Evolutionary conservation across 768 basidiomycete species (phyloP).

Genomic region (Amanita subjunquillea): DNA sequence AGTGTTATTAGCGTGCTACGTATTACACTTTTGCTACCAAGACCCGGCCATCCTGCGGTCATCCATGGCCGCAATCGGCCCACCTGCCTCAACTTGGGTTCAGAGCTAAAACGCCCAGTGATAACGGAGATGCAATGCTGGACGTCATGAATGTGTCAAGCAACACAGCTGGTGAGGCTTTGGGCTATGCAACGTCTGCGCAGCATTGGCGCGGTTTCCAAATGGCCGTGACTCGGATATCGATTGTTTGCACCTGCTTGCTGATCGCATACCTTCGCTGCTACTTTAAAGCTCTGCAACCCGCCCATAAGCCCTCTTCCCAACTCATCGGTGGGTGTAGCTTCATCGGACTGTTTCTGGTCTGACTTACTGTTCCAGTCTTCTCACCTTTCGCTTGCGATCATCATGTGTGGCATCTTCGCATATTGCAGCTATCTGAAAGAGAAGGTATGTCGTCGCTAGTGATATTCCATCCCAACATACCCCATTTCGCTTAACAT

Average conservation of each 20-base stretch:
- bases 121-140: too few relatives aligned
- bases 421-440: conserved; percentile 90
- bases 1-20: too few relatives aligned
- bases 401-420: conserved; percentile 89
- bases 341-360: not conserved
- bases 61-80: too few relatives aligned
- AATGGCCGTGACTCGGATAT: conserved; percentile 4
- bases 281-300: conserved; percentile 4
- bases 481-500: not conserved
- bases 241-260: conserved; percentile 4
- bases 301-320: not conserved
- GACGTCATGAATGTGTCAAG: too few relatives aligned
- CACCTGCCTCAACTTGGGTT: too few relatives aligned
- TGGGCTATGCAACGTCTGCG: not conserved
- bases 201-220: not conserved
- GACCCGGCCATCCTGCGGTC: too few relatives aligned
- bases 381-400: not conserved
- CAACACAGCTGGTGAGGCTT: too few relatives aligned
- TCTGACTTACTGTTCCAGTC: not conserved
- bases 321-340: not conserved
- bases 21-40: too few relatives aligned
- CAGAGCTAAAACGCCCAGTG: too few relatives aligned
- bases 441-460: conserved; percentile 65
- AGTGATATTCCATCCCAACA: not conserved
- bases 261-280: not conserved